A percentile compares a stretch with the other conserved stretches of the same genome.
phyloP scores from a whole-genome alignment of 78 protist species.

The Dictyostelium discoideum region dicty_2.7 NC_007088.5:5002001-5002500 shows the following conservation, averaged over 20 bases:
- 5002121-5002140: not conserved
- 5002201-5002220: not conserved
- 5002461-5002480: not conserved
- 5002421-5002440: not conserved
- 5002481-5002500: not conserved
- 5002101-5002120: not conserved
- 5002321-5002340: not conserved
- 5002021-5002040: not conserved
- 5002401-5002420: not conserved
- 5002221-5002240: not conserved
- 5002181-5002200: not conserved
- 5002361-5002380: not conserved
- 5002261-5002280: not conserved
- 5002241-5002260: not conserved
- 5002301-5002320: not conserved
- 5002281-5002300: not conserved
- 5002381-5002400: not conserved
- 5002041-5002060: not conserved
- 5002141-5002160: slow-evolving; percentile 8
- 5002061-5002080: not conserved
- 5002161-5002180: slow-evolving; percentile 5
- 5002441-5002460: not conserved
- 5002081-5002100: not conserved
- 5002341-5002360: not conserved
- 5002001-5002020: not conserved